Conservation (phyloP, 2,329 filamentous ascomycete genomes). For the Trichoderma polysporum region DNA sequence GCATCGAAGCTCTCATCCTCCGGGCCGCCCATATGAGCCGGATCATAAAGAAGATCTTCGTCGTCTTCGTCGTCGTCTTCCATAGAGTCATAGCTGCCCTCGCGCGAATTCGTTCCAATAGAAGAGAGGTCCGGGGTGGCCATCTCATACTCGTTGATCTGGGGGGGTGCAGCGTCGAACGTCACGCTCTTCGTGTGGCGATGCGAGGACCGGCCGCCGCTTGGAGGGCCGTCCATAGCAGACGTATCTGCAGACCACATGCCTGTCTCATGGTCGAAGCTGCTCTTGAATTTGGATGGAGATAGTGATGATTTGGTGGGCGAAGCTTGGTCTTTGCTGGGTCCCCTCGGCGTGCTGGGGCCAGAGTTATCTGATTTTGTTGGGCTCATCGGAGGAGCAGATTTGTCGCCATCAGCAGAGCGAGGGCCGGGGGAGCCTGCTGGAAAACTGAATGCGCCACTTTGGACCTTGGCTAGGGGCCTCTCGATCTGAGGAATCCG, state of each 20-base stretch:
- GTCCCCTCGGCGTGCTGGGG: conserved; percentile 44
- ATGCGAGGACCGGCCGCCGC: conserved; percentile 68
- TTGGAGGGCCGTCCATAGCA: conserved; percentile 57
- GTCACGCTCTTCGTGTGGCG: conserved; percentile 96
- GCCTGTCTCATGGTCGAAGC: conserved; percentile 67
- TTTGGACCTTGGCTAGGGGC: conserved; percentile 74
- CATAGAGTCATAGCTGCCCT: conserved; percentile 88
- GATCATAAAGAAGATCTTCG: conserved; percentile 59
- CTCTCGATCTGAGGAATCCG: conserved; percentile 76
- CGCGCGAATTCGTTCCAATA: conserved; percentile 81
- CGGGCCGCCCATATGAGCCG: conserved; percentile 42
- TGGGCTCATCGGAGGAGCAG: conserved; percentile 34
- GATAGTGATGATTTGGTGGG: conserved; percentile 90
- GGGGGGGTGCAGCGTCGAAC: conserved; percentile 88
- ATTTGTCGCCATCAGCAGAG: conserved; percentile 49
- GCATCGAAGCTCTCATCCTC: conserved; percentile 96
- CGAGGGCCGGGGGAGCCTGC: conserved; percentile 50
- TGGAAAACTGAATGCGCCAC: conserved; percentile 65
- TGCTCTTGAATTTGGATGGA: conserved; percentile 62
- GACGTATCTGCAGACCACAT: conserved; percentile 68
- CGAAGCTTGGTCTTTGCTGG: conserved; percentile 70
- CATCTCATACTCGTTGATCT: conserved; percentile 98
- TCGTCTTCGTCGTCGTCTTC: conserved; percentile 75
- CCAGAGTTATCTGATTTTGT: conserved; percentile 26
- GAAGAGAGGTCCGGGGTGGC: conserved; percentile 95